phyloP scores from a whole-genome alignment of 1,139 yeast species.

The Meyerozyma guilliermondii region DNA sequence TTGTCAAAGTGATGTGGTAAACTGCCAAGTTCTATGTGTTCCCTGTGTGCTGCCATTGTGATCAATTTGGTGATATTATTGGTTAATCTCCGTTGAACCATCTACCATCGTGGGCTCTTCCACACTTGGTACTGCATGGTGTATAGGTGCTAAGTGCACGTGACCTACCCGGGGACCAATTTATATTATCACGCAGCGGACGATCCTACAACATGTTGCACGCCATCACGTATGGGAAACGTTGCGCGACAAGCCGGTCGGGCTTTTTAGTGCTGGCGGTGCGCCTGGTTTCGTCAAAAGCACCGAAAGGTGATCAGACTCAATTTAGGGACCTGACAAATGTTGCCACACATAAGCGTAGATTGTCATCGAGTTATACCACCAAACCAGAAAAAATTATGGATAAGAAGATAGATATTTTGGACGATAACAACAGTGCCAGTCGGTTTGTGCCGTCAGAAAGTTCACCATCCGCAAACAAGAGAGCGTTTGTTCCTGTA shows the following conservation, averaged over 20 bases:
- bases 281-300: neutral
- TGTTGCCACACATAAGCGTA: neutral
- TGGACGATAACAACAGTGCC: neutral
- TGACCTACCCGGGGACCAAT: neutral
- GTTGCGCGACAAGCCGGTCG: neutral
- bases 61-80: slow-evolving; percentile 1
- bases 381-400: neutral
- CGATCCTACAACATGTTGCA: neutral
- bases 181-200: neutral
- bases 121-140: no score
- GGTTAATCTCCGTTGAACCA: neutral
- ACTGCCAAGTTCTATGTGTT: slow-evolving; percentile 16
- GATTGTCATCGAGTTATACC: neutral
- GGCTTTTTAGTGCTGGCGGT: neutral
- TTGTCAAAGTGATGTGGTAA: slow-evolving; percentile 39
- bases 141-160: neutral
- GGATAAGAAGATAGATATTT: neutral
- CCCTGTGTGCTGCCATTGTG: slow-evolving; percentile 37
- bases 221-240: neutral
- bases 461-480: no score
- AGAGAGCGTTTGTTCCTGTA: slow-evolving; percentile 17
- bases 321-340: neutral
- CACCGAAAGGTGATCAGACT: neutral
- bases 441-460: neutral
- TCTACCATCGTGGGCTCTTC: slow-evolving; percentile 1